Base-by-base conservation (phyloP, 2,329 filamentous ascomycete species). In the Trichophaea hybrida region DNA sequence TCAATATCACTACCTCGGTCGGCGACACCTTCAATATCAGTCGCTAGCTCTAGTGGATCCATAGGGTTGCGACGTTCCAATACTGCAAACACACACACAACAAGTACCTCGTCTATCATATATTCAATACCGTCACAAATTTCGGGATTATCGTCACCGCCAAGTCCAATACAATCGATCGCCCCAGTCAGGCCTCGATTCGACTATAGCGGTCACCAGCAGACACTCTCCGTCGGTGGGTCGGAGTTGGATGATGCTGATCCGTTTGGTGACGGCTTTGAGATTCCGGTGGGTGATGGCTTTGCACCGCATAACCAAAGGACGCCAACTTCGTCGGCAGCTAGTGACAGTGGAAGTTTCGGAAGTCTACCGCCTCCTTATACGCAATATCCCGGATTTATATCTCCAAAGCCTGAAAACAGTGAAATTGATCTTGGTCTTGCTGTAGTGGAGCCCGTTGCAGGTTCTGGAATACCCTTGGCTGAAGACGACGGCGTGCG, bases 111-210 rank as follows among this genome's bases (percentile, higher is more conserved):
- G 35, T 65, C 63, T 2, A 64, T 61, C 8, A 49, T 65, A 12
- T 65, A 62, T 5, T 65, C 63, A 7, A 64, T 65, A 59, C 63
- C 63, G 1, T 64, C 61, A 34, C 60, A 64, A 37, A 17, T 65
- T 5, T 65, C 63, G 6, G 57, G 60, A 24, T 46, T 62, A 34
- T 64, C 61, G 6, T 58, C 61, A 6, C 62, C 60, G 3, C 62
- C 62, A 6, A 61, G 57, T n/a, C 60, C 60, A 15, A 55, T 62
- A 8, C 60, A 57, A 10, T 31, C 50, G 8, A 62, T 64, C n/a
- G 57, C 63, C 5, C 57, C 59, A 6, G 61, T 60, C 40, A 37
- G 59, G 17, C 63, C 63, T 3, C 61, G 57, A 35, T 64, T 58
- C 35, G 59, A 65, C 43, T 65, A 65, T 49, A 54, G 61, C 8